Evolutionary conservation across 116 monocot species (phyloP), one percentile per base, ranked within the genome.

Genomic region (Trichopus zeylanicus): DNA sequence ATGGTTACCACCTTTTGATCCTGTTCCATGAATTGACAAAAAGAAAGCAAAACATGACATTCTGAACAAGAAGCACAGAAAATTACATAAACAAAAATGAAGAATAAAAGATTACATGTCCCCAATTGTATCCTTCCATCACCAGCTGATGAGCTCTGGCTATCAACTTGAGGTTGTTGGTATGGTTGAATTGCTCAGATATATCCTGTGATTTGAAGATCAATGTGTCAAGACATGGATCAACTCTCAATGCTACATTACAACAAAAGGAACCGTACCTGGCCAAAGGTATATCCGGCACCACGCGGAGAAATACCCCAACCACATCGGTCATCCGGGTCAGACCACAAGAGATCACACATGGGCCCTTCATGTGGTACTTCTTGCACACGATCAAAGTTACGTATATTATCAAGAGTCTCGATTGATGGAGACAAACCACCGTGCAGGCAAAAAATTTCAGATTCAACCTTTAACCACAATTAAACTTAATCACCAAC

Each of bases 1-100:
- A 93, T 93, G 53, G 92, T 93, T 22, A 93, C 92, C 24, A 93
- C 92, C 67, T 93, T 93, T 88, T 88, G 88, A 32, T 93, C 92
- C 92, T 93, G 82, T 72, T 34, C 23, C 31, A 27, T 10, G 24
- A 48, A 62, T 16, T 42, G 7, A n/a, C 49, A 53, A 24, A 20
- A 26, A 46, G 53, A 21, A 31, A 4, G 23, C 23, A 27, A 94
- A 67, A 29, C 85, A 83, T 73, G 89, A 85, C 51, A 86, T 86
- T 66, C 89, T 71, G 15, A 89, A 82, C 51, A 89, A 83, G 59
- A 94, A 66, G 33, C 89, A 85, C 60, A 93, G 82, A 67, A 76
- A 88, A 35, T n/a, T 93, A 88, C 28, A 73, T 82, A 56, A 33
- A 33, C 4, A 33, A 4, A 33, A 33, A 33, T 33, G 4, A 8